Base-by-base conservation (phyloP, 2,329 filamentous ascomycete species). In the Corinectria fuckeliana region DNA sequence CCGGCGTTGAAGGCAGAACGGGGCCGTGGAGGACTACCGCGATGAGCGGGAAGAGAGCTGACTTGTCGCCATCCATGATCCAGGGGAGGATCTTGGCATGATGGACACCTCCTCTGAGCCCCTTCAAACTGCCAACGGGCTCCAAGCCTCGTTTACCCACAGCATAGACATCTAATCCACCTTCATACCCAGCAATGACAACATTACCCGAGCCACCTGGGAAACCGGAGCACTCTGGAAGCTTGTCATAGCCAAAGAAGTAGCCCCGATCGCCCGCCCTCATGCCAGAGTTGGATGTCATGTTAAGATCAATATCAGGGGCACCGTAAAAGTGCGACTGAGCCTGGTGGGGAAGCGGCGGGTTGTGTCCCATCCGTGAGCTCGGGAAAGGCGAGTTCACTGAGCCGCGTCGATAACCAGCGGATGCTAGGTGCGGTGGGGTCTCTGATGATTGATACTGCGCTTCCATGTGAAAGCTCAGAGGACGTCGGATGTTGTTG, bases 11-110 rank as follows among this genome's bases (percentile, higher is more conserved):
- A 2, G 85, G 84, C 36, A 88, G 66, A 20, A 88, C 83, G 1
- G 91, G 91, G 0, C 93, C 93, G 75, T 97, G 92, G 4, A 97
- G 73, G 14, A 93, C 86, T 16, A 96, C 82, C 42, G 88, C 93
- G 48, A 97, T 83, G 48, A 97, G 81, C 6, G 93, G 92, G 60
- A 89, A 87, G 16, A 85, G 76, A 13, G 82, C 78, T 8, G 82
- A 77, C 30, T 82, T 79, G 53, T 88, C 85, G 50, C 79, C 78
- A 7, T 79, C 75, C 23, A 83, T 76, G 16, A 81, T 85, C 84
- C 89, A 92, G 1, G 91, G 88, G 48, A 97, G 76, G 21, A 97
- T 87, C 75, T 94, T 96, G 54, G 93, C 93, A 64, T 90, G 85
- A 63, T 92, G 81, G 1, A 97, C 91, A 20, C 88, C 88, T 38